phyloP scores from a whole-genome alignment of 2,329 filamentous ascomycete species.

The Bipolaris bicolor region DNA sequence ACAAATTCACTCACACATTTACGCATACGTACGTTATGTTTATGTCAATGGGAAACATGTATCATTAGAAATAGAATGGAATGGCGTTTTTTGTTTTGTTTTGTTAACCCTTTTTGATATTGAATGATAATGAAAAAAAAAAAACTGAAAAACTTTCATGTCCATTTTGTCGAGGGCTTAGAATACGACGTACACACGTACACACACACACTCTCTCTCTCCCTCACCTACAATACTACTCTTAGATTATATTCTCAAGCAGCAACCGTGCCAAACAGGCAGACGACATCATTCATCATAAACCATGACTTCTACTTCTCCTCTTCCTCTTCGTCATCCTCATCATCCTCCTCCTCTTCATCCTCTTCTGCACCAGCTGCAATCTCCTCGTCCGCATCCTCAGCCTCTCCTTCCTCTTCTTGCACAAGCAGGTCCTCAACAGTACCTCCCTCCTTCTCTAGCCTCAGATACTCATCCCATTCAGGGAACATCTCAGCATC shows the following conservation, averaged over 20 bases:
- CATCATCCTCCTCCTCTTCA: slow-evolving; percentile 35
- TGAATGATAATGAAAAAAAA: no score
- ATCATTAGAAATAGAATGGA: neutral
- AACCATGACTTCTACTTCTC: slow-evolving; percentile 11
- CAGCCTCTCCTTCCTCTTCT: slow-evolving; percentile 42
- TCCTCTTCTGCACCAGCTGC: slow-evolving; percentile 40
- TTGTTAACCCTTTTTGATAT: neutral
- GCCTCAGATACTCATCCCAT: slow-evolving; percentile 86
- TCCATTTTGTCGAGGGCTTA: neutral
- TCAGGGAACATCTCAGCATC: slow-evolving; percentile 90
- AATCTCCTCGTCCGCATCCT: slow-evolving; percentile 42
- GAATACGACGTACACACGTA: neutral
- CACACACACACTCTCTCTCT: no score
- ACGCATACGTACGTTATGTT: neutral
- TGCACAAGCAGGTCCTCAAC: slow-evolving; percentile 46
- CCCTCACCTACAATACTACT: neutral
- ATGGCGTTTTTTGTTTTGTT: neutral
- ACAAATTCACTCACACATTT: neutral
- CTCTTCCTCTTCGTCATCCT: slow-evolving; percentile 31
- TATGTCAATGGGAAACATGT: neutral
- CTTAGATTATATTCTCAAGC: neutral
- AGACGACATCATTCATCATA: neutral
- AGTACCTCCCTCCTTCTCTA: slow-evolving; percentile 74
- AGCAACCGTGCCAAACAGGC: neutral
- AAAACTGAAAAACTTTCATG: neutral